Conservation (phyloP, 148 eudicot species). For the Rhododendron griersonianum region DNA sequence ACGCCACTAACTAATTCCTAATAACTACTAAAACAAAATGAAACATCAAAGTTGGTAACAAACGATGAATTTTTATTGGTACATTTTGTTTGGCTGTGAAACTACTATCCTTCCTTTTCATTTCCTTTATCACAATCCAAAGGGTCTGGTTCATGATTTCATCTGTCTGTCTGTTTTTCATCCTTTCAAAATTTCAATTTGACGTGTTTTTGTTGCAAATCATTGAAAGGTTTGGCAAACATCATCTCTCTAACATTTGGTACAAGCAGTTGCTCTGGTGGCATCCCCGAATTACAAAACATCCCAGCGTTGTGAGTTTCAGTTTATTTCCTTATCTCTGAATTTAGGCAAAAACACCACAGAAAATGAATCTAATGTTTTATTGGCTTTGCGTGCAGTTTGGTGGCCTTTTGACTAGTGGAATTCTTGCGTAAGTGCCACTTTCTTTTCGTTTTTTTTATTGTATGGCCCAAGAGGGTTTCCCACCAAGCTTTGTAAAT, state of each 20-base stretch:
- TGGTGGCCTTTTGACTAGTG: not conserved
- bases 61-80: not conserved
- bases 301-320: not conserved
- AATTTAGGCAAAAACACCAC: not conserved
- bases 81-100: not conserved
- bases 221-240: not conserved
- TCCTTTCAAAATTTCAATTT: not conserved
- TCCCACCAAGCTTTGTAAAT: not conserved
- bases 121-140: not conserved
- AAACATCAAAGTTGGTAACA: no score
- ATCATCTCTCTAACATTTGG: constrained; percentile 1
- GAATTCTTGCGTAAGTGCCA: not conserved
- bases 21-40: no score
- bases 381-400: not conserved
- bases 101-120: not conserved
- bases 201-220: not conserved
- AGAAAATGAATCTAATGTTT: not conserved
- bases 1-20: no score
- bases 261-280: not conserved
- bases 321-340: not conserved
- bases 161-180: not conserved
- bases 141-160: not conserved
- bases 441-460: not conserved
- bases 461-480: not conserved
- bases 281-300: not conserved